Percentiles rank a stretch among this genome's conserved stretches.
phyloP scores from a whole-genome alignment of 2,329 filamentous ascomycete species.

The Trichoderma oligosporum region DNA sequence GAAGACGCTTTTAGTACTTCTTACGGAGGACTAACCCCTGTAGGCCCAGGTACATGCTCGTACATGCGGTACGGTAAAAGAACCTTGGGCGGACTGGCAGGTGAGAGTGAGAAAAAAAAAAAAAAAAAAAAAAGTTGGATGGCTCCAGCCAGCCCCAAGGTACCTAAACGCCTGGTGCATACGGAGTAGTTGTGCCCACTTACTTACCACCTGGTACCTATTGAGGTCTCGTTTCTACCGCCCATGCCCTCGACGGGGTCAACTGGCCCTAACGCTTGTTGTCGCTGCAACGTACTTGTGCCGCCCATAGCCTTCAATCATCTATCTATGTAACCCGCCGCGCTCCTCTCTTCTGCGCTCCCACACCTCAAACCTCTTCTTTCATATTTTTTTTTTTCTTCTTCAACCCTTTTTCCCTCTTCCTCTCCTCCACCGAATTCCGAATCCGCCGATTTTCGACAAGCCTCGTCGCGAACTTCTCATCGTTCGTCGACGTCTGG shows the following conservation, averaged over 20 bases:
- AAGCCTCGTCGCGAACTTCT: conserved; percentile 33
- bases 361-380: conserved; percentile 17
- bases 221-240: conserved; percentile 12
- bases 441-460: conserved; percentile 38
- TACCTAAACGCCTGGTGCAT: conserved; percentile 5
- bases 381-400: conserved; percentile 19
- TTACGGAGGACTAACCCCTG: neutral
- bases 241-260: conserved; percentile 7
- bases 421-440: conserved; percentile 29
- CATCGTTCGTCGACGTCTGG: conserved; percentile 27
- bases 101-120: too few relatives aligned
- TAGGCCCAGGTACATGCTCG: neutral
- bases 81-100: conserved; percentile 11
- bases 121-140: conserved; percentile 9
- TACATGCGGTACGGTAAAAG: conserved; percentile 11
- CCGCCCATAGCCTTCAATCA: conserved; percentile 19
- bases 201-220: conserved; percentile 1
- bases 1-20: neutral
- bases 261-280: conserved; percentile 3
- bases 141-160: conserved; percentile 20
- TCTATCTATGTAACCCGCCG: conserved; percentile 1
- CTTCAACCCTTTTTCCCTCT: conserved; percentile 21
- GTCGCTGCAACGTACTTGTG: conserved; percentile 18
- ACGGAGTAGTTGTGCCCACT: neutral
- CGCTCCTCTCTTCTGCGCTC: conserved; percentile 14